Evolutionary conservation across 1,139 yeast species (phyloP).

Genomic region (Magnusiomyces clavatus): DNA sequence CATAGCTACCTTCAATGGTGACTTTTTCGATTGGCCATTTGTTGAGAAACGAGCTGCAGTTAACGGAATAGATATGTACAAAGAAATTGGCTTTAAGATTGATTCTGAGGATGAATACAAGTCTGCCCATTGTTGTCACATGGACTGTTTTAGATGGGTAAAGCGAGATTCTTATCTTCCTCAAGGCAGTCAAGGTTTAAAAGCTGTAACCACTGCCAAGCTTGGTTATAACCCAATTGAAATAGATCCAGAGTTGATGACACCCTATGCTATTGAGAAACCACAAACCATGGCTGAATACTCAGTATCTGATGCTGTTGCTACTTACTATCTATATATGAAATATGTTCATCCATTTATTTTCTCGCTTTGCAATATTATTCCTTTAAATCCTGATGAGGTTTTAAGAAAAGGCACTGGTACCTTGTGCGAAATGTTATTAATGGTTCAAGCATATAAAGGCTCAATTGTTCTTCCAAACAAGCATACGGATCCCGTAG

Average conservation of each 20-base stretch:
- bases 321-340: slow-evolving; percentile 91
- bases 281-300: slow-evolving; percentile 93
- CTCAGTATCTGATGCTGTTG: slow-evolving; percentile 98
- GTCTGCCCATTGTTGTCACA: slow-evolving; percentile 86
- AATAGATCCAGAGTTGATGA: slow-evolving; percentile 95
- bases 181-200: slow-evolving; percentile 97
- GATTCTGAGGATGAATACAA: slow-evolving; percentile 89
- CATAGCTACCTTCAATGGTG: slow-evolving; percentile 96
- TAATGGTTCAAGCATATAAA: slow-evolving; percentile 93
- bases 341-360: slow-evolving; percentile 97
- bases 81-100: slow-evolving; percentile 88
- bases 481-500: slow-evolving; percentile 87
- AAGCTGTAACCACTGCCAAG: slow-evolving; percentile 95
- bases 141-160: slow-evolving; percentile 99
- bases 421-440: slow-evolving; percentile 93
- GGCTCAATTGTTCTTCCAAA: slow-evolving; percentile 76
- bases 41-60: slow-evolving; percentile 79
- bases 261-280: slow-evolving; percentile 89
- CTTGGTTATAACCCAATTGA: slow-evolving; percentile 95
- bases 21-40: slow-evolving; percentile 98
- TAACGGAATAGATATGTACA: slow-evolving; percentile 83
- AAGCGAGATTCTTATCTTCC: slow-evolving; percentile 96
- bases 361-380: slow-evolving; percentile 88
- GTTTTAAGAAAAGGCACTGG: slow-evolving; percentile 96
- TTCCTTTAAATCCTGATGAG: slow-evolving; percentile 96